Conservation (phyloP, 345 rosid species). For the Schrenkiella parvula region DNA sequence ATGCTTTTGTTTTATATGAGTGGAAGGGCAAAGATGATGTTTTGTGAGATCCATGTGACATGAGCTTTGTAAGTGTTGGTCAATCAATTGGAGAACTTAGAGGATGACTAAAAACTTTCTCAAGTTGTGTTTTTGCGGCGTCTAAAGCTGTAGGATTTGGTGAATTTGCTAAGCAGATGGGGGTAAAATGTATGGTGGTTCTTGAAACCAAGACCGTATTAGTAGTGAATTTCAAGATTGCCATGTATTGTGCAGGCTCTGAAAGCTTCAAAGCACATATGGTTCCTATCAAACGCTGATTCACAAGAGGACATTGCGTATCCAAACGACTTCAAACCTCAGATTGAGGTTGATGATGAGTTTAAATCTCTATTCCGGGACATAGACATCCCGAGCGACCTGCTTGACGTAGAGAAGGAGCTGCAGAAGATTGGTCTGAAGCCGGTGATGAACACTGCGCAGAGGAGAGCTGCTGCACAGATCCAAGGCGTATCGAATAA, state of each 20-base stretch:
- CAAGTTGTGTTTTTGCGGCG: too few species aligned
- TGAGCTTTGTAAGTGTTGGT: too few species aligned
- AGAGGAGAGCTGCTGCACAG: conserved; percentile 77
- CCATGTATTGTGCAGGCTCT: conserved; percentile 44
- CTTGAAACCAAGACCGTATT: background rate
- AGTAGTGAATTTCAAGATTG: background rate
- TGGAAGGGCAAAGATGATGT: background rate
- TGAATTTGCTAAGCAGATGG: background rate
- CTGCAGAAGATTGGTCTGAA: conserved; percentile 71
- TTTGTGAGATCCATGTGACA: background rate
- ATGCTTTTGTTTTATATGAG: background rate
- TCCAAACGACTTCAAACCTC: conserved; percentile 65
- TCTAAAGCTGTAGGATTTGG: background rate
- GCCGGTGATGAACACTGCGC: conserved; percentile 66
- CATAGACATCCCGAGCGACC: conserved; percentile 63
- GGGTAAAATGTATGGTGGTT: background rate
- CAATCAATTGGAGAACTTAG: too few species aligned
- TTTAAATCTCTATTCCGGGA: conserved; percentile 53
- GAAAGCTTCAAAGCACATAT: conserved; percentile 56
- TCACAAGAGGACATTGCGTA: conserved; percentile 74
- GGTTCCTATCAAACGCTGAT: conserved; percentile 52
- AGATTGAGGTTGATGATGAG: conserved; percentile 62
- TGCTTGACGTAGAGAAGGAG: conserved; percentile 77
- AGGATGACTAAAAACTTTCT: too few species aligned
- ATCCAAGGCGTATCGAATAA: conserved; percentile 44